Conservation (phyloP, 768 basidiomycete genomes). For the Wakefieldia striispora region DNA sequence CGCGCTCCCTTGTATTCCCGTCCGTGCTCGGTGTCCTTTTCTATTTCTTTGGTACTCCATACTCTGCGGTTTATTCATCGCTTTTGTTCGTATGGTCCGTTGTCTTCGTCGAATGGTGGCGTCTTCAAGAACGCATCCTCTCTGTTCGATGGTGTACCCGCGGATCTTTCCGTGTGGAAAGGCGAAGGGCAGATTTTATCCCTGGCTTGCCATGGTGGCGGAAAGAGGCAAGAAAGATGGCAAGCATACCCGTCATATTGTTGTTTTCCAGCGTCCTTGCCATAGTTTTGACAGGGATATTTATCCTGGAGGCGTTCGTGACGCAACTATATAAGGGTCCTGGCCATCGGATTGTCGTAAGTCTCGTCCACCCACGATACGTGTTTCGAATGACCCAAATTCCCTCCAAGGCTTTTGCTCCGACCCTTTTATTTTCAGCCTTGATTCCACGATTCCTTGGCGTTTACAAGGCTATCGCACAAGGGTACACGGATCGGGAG, state of each 20-base stretch:
- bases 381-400: background rate
- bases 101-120: slow-evolving; percentile 90
- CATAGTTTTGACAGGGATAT: slow-evolving; percentile 74
- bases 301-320: slow-evolving; percentile 88
- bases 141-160: slow-evolving; percentile 80
- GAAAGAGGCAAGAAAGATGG: slow-evolving; percentile 64
- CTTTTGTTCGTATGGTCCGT: slow-evolving; percentile 83
- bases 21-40: slow-evolving; percentile 66
- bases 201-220: slow-evolving; percentile 69
- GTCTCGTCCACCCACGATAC: slow-evolving; percentile 26
- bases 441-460: slow-evolving; percentile 79
- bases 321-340: slow-evolving; percentile 87
- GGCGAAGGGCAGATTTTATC: slow-evolving; percentile 58
- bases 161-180: slow-evolving; percentile 75
- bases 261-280: slow-evolving; percentile 70
- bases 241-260: slow-evolving; percentile 69
- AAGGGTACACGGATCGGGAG: slow-evolving; percentile 81
- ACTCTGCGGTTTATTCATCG: slow-evolving; percentile 74
- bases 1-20: slow-evolving; percentile 74
- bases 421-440: slow-evolving; percentile 79
- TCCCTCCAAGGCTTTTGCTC: slow-evolving; percentile 60
- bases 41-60: slow-evolving; percentile 69
- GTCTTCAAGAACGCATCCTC: slow-evolving; percentile 79
- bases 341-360: slow-evolving; percentile 72
- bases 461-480: slow-evolving; percentile 68